Evolutionary conservation across 208 protist species (phyloP).

Genomic region (Leishmania martiniquensis): DNA sequence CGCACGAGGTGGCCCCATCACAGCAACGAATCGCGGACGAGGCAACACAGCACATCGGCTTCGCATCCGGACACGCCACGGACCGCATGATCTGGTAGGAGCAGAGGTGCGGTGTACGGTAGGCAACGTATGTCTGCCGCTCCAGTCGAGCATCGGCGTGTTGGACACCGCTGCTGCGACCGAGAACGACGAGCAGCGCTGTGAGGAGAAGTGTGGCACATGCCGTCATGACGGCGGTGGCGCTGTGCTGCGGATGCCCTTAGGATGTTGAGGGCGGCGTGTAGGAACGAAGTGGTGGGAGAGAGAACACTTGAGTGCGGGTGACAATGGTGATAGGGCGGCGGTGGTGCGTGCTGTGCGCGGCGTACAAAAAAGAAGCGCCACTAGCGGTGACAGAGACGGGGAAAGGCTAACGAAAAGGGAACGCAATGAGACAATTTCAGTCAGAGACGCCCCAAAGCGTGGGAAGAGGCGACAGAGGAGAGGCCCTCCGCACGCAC

Average conservation of each 20-base stretch:
- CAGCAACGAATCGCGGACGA: conserved; percentile 41
- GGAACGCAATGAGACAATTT: too few species aligned
- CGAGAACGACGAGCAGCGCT: conserved; percentile 4
- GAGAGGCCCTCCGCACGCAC: too few species aligned
- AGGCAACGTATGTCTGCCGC: conserved; percentile 26
- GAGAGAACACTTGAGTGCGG: neutral
- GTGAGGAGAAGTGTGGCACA: neutral
- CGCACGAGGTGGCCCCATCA: conserved; percentile 23
- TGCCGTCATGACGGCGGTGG: neutral
- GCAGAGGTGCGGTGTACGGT: conserved; percentile 34
- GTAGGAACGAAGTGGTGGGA: neutral
- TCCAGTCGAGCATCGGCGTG: conserved; percentile 14
- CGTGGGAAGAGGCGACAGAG: too few species aligned
- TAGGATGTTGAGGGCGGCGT: neutral
- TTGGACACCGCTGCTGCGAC: neutral
- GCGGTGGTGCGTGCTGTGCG: neutral
- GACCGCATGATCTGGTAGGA: conserved; percentile 28
- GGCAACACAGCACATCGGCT: conserved; percentile 40
- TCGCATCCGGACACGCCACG: conserved; percentile 19
- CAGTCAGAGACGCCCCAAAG: too few species aligned
- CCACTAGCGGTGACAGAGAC: too few species aligned
- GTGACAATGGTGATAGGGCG: neutral
- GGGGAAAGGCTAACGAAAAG: too few species aligned
- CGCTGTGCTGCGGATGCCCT: neutral
- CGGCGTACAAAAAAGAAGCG: too few species aligned